Base-by-base conservation (phyloP, 2,329 filamentous ascomycete species). In the Tolypocladium pustulatum region DNA sequence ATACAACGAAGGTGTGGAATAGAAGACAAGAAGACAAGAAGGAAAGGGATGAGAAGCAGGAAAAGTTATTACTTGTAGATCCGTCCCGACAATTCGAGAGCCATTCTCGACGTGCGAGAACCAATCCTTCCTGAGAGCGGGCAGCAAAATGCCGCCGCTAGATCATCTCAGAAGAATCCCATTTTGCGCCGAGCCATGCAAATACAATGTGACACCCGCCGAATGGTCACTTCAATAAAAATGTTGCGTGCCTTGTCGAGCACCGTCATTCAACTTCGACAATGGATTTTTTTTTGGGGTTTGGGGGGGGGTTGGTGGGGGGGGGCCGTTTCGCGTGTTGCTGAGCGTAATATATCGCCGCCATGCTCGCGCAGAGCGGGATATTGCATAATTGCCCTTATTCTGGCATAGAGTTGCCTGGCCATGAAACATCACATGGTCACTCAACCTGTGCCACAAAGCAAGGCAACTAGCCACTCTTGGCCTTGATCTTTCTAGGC, bases 401-500 rank as follows among this genome's bases (percentile, higher is more conserved):
- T 51, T 4, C 30, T 17, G 46, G 46, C 15, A 20, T 10, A n/a
- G 15, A 7, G 20, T 4, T n/a, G 27, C 46, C 46, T 15, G 32
- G 46, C 46, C 27, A 12, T 51, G 27, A n/a, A 32, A 9, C 46
- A 30, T 32, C 27, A 51, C 46, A 12, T 32, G 46, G 27, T 27
- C 46, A 51, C 46, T 10, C 27, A 27, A 51, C 27, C 46, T 32
- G 46, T 32, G 46, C 46, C 46, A 51, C 46, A 15, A 37, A 20
- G 37, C 25, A 20, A 20, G 40, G 51, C 32, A n/a, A 17, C 65
- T 65, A 72, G 57, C 68, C 69, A 66, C 70, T 61, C 66, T 72
- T 72, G 49, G 64, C 61, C 63, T 70, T 70, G 54, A 71, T 72
- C 70, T 75, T 77, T 65, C 78, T 78, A 30, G 81, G 79, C 34